These are phyloP conservation scores for Huntiella savannae DNA, from an alignment of 2,329 filamentous ascomycete species.

Conservation along the genomic window DNA sequence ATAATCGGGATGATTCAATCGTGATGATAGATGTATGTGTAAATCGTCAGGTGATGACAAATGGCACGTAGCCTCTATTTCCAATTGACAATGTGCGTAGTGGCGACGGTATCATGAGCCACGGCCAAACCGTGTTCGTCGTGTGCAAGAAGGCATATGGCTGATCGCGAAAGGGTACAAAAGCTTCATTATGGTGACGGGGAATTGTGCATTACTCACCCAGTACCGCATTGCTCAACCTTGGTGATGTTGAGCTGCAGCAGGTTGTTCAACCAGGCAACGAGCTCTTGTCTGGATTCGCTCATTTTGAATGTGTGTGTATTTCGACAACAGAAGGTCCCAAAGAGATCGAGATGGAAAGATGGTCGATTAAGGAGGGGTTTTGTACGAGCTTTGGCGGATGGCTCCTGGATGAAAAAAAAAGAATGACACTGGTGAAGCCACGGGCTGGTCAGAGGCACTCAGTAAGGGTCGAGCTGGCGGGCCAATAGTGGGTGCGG, in stretches of 20 bases:
- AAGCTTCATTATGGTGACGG: too few species aligned
- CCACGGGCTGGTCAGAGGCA: neutral
- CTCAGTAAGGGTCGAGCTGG: slow-evolving; percentile 8
- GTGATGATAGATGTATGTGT: too few species aligned
- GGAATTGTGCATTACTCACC: slow-evolving; percentile 35
- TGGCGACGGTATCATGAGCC: too few species aligned
- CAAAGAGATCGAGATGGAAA: slow-evolving; percentile 2
- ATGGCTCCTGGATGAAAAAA: slow-evolving; percentile 3
- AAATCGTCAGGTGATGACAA: too few species aligned
- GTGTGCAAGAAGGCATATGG: too few species aligned
- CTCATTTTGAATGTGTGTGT: slow-evolving; percentile 29
- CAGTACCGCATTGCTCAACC: slow-evolving; percentile 96
- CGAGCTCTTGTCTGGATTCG: slow-evolving; percentile 74
- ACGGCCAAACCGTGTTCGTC: too few species aligned
- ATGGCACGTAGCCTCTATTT: too few species aligned
- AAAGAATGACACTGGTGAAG: neutral
- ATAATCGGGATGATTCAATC: too few species aligned
- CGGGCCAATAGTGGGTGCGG: slow-evolving; percentile 4
- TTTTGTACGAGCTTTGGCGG: neutral
- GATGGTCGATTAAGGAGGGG: slow-evolving; percentile 8
- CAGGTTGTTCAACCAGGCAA: slow-evolving; percentile 93
- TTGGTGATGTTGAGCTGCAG: slow-evolving; percentile 96
- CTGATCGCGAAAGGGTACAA: too few species aligned
- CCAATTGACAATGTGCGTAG: too few species aligned
- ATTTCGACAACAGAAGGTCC: slow-evolving; percentile 6